phyloP scores from a whole-genome alignment of 441 rosid genomes.

The Jatropha podagrica region DNA sequence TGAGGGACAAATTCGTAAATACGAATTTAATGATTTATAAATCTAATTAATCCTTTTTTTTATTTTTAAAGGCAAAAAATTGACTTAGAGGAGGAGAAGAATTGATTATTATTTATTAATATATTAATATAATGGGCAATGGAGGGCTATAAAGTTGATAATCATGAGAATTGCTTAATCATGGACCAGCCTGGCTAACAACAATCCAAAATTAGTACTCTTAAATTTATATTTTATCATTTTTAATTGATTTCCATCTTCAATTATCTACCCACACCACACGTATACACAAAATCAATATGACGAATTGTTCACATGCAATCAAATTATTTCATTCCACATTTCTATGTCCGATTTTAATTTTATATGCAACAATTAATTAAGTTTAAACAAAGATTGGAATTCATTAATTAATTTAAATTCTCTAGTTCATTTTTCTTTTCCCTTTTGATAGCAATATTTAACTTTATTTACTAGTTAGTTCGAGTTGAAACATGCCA shows the following conservation, averaged over 20 bases:
- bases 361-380: too few species aligned
- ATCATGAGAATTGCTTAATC: not conserved
- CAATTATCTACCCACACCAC: not conserved
- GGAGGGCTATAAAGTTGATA: not conserved
- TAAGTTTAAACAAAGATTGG: too few species aligned
- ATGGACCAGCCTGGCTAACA: not conserved
- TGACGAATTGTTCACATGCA: not conserved
- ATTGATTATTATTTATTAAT: too few species aligned
- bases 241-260: not conserved
- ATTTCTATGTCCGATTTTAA: not conserved
- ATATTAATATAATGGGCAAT: not conserved
- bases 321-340: not conserved
- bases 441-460: too few species aligned
- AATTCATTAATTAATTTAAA: too few species aligned
- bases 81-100: too few species aligned
- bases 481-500: not conserved
- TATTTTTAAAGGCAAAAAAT: too few species aligned
- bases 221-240: not conserved
- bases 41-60: too few species aligned
- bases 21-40: too few species aligned
- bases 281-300: not conserved
- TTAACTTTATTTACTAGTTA: not conserved
- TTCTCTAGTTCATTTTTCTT: too few species aligned
- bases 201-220: not conserved
- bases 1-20: too few species aligned